These are phyloP conservation scores for Boletellus dicymbophilus DNA, from an alignment of 1,284 basidiomycete species.

Conservation along the genomic window DNA sequence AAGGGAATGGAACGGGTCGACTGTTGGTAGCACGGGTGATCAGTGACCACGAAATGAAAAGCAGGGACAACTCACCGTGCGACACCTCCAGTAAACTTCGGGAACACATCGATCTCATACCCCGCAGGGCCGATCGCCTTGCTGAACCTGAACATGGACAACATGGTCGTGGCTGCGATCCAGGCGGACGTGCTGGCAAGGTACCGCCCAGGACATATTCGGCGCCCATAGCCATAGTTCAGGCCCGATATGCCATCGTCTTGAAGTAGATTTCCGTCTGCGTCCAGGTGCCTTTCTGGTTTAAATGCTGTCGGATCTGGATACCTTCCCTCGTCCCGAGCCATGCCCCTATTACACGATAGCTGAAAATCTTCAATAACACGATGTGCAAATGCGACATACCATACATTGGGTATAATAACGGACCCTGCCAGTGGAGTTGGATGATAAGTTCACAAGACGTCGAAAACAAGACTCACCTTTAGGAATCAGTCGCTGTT, in stretches of 20 bases:
- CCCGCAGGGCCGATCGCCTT: slow-evolving; percentile 24
- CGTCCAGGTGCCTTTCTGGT: slow-evolving; percentile 24
- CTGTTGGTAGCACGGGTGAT: slow-evolving; percentile 4
- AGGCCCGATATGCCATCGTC: slow-evolving; percentile 11
- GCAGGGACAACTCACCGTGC: slow-evolving; percentile 14
- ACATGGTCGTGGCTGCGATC: slow-evolving; percentile 19
- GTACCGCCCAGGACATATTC: slow-evolving; percentile 25
- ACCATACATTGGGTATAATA: slow-evolving; percentile 25
- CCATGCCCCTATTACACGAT: slow-evolving; percentile 17
- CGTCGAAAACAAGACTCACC: slow-evolving; percentile 11
- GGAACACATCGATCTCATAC: slow-evolving; percentile 25
- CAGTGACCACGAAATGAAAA: neutral
- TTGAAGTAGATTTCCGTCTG: slow-evolving; percentile 18
- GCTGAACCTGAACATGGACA: slow-evolving; percentile 21
- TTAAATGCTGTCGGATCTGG: slow-evolving; percentile 23
- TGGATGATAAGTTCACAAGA: neutral
- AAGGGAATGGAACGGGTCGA: slow-evolving; percentile 20
- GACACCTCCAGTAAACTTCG: slow-evolving; percentile 17
- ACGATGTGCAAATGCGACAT: neutral
- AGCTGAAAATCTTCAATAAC: neutral
- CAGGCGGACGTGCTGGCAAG: slow-evolving; percentile 18
- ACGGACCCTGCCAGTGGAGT: slow-evolving; percentile 15
- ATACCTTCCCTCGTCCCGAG: slow-evolving; percentile 23
- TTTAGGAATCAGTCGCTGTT: slow-evolving; percentile 26
- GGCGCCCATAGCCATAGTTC: slow-evolving; percentile 25